Conservation (phyloP, 2,329 filamentous ascomycete genomes). For the Cercospora sojina region DNA sequence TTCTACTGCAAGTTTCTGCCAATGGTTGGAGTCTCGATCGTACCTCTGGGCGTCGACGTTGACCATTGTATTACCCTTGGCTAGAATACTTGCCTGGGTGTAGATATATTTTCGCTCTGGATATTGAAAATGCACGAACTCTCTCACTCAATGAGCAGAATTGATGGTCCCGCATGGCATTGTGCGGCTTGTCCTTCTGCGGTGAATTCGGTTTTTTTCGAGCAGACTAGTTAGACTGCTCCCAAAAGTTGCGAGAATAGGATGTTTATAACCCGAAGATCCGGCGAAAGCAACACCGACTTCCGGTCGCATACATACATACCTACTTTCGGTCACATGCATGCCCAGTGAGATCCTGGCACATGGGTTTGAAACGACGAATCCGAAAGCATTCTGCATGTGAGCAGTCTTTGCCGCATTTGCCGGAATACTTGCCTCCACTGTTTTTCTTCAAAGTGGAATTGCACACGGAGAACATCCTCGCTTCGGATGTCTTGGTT, state of each 20-base stretch:
- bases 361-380: background rate
- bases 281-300: background rate
- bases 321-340: background rate
- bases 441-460: background rate
- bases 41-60: too few species aligned
- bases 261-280: background rate
- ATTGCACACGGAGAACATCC: background rate
- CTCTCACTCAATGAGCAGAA: too few species aligned
- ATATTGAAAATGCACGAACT: too few species aligned
- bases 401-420: background rate
- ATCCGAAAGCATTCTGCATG: background rate
- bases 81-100: too few species aligned
- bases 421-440: background rate
- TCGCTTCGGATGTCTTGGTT: background rate
- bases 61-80: too few species aligned
- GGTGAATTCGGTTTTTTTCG: background rate
- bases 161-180: too few species aligned
- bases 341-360: background rate
- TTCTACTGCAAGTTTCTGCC: too few species aligned
- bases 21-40: too few species aligned
- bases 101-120: too few species aligned
- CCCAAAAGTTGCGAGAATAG: background rate
- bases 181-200: too few species aligned
- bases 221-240: background rate
- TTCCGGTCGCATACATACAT: background rate